Percentiles rank a stretch among this genome's conserved stretches.
Conservation (phyloP, 1,284 basidiomycete species). For the Quambalaria eucalypti region DNA sequence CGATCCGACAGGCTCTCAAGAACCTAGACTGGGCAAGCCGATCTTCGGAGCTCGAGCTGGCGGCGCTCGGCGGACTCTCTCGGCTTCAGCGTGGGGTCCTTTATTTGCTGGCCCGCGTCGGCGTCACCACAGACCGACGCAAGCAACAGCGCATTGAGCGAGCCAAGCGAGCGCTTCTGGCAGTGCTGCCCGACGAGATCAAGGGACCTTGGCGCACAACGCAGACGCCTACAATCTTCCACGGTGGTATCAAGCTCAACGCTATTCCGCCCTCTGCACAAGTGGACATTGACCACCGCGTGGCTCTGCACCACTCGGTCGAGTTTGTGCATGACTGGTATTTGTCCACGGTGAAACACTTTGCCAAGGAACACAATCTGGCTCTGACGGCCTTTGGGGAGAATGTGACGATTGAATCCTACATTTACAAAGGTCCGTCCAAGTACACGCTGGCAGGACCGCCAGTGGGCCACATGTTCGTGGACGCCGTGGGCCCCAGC, state of each 20-base stretch:
- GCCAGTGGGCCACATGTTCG: conserved; percentile 8
- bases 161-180: background rate
- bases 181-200: background rate
- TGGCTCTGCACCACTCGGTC: conserved; percentile 53
- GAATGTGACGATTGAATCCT: too few species aligned
- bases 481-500: conserved; percentile 48
- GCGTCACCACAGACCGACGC: conserved; percentile 14
- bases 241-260: conserved; percentile 62
- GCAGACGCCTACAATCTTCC: conserved; percentile 61
- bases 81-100: too few species aligned
- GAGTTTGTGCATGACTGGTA: conserved; percentile 51
- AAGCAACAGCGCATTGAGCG: background rate
- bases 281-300: conserved; percentile 58
- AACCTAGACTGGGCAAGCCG: background rate
- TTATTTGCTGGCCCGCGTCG: background rate
- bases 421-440: too few species aligned
- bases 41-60: background rate
- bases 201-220: conserved; percentile 57
- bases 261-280: conserved; percentile 56
- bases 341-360: conserved; percentile 48
- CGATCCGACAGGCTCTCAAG: background rate
- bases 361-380: conserved; percentile 54
- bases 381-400: conserved; percentile 52
- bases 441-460: conserved; percentile 7
- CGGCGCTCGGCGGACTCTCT: background rate